Percentiles rank a stretch among this genome's conserved stretches.
These are phyloP conservation scores for Tuber aestivum DNA, from an alignment of 495 filamentous ascomycete genomes.

Conservation along the genomic window DNA sequence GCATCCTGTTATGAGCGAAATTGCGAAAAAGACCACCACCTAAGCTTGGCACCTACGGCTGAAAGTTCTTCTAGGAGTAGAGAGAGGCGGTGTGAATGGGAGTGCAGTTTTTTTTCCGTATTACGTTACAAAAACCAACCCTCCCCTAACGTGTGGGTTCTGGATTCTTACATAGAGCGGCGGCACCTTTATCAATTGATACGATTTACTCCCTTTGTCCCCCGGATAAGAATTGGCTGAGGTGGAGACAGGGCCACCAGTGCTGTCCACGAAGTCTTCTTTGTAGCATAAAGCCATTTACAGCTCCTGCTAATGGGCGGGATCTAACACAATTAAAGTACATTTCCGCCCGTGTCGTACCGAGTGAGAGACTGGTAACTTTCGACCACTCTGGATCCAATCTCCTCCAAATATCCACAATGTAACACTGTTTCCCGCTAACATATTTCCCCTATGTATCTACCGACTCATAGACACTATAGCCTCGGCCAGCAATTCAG, in stretches of 20 bases:
- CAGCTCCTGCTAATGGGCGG: neutral
- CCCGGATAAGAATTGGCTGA: neutral
- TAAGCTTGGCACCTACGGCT: neutral
- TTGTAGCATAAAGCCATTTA: neutral
- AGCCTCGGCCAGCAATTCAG: neutral
- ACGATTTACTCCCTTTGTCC: neutral
- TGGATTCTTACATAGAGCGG: neutral
- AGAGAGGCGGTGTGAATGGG: neutral
- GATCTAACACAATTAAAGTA: neutral
- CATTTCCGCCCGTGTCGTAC: neutral
- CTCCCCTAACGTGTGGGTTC: neutral
- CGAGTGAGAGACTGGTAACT: neutral
- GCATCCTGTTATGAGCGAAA: constrained; percentile 6
- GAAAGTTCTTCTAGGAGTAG: neutral
- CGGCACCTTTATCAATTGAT: neutral
- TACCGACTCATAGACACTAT: neutral
- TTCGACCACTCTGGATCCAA: neutral
- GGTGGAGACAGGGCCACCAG: neutral
- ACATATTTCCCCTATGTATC: neutral
- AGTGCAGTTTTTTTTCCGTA: neutral
- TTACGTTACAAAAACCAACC: neutral
- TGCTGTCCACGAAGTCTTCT: neutral
- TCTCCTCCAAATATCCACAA: neutral
- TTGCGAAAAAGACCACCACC: neutral
- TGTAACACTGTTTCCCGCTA: neutral